A percentile compares a stretch with the other conserved stretches of the same genome.
Evolutionary conservation across 768 basidiomycete genomes (phyloP).

Genomic region (Boletus pseudo-olivaceus): DNA sequence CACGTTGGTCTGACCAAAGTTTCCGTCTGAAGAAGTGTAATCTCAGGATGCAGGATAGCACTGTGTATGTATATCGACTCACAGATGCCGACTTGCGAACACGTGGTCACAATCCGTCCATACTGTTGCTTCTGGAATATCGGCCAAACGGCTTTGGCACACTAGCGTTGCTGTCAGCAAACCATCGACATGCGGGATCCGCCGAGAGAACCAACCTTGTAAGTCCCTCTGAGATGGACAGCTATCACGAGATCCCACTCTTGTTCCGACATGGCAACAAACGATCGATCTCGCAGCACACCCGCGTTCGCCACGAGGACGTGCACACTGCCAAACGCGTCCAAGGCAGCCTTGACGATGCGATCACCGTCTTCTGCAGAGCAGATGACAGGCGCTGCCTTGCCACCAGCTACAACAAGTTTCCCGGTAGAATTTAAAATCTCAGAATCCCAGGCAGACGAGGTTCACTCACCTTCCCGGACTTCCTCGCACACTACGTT

Average conservation of each 20-base stretch:
- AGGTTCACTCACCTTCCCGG: slow-evolving; percentile 52
- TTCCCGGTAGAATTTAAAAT: neutral
- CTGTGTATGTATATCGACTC: slow-evolving; percentile 30
- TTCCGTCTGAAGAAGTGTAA: slow-evolving; percentile 60
- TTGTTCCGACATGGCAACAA: slow-evolving; percentile 80
- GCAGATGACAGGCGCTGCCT: slow-evolving; percentile 76
- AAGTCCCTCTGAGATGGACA: slow-evolving; percentile 89
- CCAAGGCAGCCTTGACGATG: slow-evolving; percentile 82
- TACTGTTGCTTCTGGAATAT: slow-evolving; percentile 95
- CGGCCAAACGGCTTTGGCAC: slow-evolving; percentile 93
- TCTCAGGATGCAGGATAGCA: neutral
- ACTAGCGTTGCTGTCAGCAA: slow-evolving; percentile 43
- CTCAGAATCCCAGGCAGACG: neutral
- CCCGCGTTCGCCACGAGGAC: slow-evolving; percentile 91
- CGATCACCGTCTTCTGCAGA: slow-evolving; percentile 91
- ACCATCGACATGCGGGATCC: neutral
- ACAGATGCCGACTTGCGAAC: slow-evolving; percentile 92
- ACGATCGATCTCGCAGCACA: slow-evolving; percentile 90
- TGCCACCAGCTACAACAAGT: slow-evolving; percentile 67
- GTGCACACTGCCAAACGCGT: slow-evolving; percentile 86
- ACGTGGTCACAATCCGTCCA: slow-evolving; percentile 93
- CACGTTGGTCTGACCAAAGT: slow-evolving; percentile 92
- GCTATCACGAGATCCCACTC: slow-evolving; percentile 94
- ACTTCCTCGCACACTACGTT: slow-evolving; percentile 85
- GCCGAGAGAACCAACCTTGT: slow-evolving; percentile 51